Evolutionary conservation across 2,329 filamentous ascomycete genomes (phyloP).

Genomic region (Paecilomyces formosus): DNA sequence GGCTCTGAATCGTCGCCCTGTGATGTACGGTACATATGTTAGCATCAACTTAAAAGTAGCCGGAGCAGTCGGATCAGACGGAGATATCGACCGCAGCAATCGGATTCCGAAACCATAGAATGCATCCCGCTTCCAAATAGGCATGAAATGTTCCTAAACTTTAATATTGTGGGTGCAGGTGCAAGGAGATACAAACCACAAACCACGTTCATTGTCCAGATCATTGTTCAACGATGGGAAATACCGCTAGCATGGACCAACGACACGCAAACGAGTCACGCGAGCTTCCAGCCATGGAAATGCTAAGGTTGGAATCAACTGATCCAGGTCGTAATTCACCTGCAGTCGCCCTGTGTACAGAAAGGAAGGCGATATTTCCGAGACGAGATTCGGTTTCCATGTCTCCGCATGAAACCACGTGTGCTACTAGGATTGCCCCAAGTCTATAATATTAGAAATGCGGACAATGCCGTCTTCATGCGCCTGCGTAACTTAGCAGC

Average conservation of each 20-base stretch:
- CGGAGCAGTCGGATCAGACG: background rate
- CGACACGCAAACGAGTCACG: background rate
- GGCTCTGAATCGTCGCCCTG: background rate
- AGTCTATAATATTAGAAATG: background rate
- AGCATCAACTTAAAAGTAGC: background rate
- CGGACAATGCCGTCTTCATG: background rate
- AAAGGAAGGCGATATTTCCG: background rate
- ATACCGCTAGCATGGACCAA: background rate
- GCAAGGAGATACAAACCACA: background rate
- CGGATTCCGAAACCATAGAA: background rate
- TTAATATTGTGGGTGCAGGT: background rate
- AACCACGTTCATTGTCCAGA: background rate
- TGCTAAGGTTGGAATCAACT: background rate
- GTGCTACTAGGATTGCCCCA: background rate
- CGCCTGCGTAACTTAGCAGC: background rate
- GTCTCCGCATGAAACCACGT: background rate
- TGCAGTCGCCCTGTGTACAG: background rate
- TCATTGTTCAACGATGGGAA: background rate
- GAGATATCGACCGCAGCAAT: background rate
- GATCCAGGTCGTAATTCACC: background rate
- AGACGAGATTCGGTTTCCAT: background rate
- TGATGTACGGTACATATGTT: background rate
- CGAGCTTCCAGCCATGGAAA: background rate
- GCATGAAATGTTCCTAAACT: background rate
- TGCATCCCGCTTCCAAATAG: background rate